Base-by-base conservation (phyloP, 2,329 filamentous ascomycete genomes). In the Rasamsonia emersonii region DNA sequence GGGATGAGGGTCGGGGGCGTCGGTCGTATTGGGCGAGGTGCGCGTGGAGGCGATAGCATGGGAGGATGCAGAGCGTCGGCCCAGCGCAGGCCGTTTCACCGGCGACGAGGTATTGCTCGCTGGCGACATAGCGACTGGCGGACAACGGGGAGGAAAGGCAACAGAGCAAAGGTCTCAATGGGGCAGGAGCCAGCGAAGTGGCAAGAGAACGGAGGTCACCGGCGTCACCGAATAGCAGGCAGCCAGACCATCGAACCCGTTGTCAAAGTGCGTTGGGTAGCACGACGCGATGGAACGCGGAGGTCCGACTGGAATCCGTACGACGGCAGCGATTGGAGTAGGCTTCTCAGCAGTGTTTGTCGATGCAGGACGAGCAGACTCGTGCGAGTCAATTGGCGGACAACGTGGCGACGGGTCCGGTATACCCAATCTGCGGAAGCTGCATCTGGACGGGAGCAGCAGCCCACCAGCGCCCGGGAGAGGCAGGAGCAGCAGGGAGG, bases 41-140 rank as follows among this genome's bases (percentile, higher is more conserved):
- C 54, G 54, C 47, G 54, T 57, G 47, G 35, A 33, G 18, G 58
- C 47, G 19, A 59, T 51, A 32, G 57, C 55, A 45, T 61, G 54
- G 28, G 57, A 61, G 37, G 57, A 61, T 30, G 58, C 53, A 24
- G 56, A 57, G 37, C 57, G 57, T 38, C 56, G 56, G 45, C 47
- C 55, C 40, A 61, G 47, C 32, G 50, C 56, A 32, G 57, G 57
- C 43, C 57, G 56, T 50, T 59, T 60, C 37, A 56, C 53, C 18
- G 57, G 56, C 33, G 57, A 59, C 16, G 56, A 50, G 11, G 49
- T 57, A 42, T 34, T 38, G 31, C 15, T 34, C 14, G 24, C 24
- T 24, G 35, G 35, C 25, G 35, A 31, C 35, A 38, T 38, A 30
- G 20, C 27, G 26, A 23, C 10, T 30, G 27, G 19, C n/a, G 16